A percentile compares a stretch with the other conserved stretches of the same genome.
These are phyloP conservation scores for Remersonia thermophila DNA, from an alignment of 2,329 filamentous ascomycete genomes.

Conservation along the genomic window DNA sequence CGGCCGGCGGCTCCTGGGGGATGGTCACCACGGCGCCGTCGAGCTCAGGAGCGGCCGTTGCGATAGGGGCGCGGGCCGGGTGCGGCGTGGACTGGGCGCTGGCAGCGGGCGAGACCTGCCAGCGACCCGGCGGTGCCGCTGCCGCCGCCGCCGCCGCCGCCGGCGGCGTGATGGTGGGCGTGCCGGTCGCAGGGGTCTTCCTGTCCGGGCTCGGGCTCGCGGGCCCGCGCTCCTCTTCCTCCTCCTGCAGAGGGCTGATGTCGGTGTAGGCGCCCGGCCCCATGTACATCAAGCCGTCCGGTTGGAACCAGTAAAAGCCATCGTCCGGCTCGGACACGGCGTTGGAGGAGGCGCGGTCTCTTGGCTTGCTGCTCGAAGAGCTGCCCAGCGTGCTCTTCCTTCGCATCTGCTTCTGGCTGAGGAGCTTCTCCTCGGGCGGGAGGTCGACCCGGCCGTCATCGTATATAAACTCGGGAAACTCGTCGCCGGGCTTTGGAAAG, in stretches of 20 bases:
- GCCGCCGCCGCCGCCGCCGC: no score
- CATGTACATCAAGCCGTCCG: conserved; percentile 41
- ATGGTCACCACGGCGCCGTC: no score
- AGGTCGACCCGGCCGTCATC: conserved; percentile 27
- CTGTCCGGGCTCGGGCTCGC: conserved; percentile 9
- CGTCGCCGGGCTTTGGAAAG: conserved; percentile 45
- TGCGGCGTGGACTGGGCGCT: no score
- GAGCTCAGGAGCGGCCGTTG: no score
- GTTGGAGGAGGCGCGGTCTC: conserved; percentile 1
- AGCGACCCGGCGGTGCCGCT: no score
- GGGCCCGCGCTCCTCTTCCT: conserved; percentile 30
- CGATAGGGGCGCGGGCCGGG: no score
- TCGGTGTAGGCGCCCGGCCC: conserved; percentile 35
- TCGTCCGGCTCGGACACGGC: conserved; percentile 22
- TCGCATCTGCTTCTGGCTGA: conserved; percentile 38
- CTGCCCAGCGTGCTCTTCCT: conserved; percentile 21
- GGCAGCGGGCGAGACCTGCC: no score
- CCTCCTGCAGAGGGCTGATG: conserved; percentile 33
- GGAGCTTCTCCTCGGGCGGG: conserved; percentile 40
- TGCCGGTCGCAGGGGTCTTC: no score
- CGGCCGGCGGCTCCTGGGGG: no score
- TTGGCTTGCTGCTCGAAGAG: conserved; percentile 6
- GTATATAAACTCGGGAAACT: conserved; percentile 41
- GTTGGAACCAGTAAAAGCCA: conserved; percentile 33
- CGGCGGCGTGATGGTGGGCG: no score